Evolutionary conservation across 31 red algal species (phyloP).

Genomic region (Porphyra umbilicalis): DNA sequence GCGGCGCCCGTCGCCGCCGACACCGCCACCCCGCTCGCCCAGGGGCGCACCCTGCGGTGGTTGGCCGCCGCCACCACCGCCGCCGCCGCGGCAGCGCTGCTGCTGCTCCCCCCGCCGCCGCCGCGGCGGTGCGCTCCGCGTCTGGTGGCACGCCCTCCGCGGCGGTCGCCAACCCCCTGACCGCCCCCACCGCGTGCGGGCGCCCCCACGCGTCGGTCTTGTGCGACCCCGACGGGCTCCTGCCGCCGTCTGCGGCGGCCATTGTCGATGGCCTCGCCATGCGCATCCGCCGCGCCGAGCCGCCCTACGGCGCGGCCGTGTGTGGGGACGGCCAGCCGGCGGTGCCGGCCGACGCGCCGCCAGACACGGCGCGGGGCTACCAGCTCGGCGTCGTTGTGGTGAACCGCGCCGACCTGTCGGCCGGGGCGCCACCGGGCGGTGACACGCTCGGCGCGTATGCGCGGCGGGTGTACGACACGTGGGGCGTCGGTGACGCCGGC

Average conservation of each 20-base stretch:
- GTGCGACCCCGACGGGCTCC: slow-evolving; percentile 57
- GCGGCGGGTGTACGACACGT: slow-evolving; percentile 54
- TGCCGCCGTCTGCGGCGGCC: slow-evolving; percentile 29
- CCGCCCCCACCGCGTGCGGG: slow-evolving; percentile 31
- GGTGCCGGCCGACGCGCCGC: neutral
- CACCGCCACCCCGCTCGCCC: too few species aligned
- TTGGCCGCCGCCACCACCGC: neutral
- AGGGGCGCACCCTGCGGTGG: too few species aligned
- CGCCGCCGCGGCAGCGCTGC: neutral
- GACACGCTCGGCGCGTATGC: slow-evolving; percentile 23
- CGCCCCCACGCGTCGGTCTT: slow-evolving; percentile 26
- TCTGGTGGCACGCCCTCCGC: neutral
- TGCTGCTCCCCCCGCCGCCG: neutral
- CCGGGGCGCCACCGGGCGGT: slow-evolving; percentile 9
- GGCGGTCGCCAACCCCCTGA: slow-evolving; percentile 36
- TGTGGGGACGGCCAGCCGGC: neutral
- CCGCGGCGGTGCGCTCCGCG: neutral
- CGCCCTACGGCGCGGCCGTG: slow-evolving; percentile 16
- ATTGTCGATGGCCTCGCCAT: slow-evolving; percentile 44
- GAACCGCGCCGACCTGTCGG: neutral
- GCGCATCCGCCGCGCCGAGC: slow-evolving; percentile 33
- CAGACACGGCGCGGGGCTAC: slow-evolving; percentile 6
- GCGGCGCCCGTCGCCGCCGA: too few species aligned
- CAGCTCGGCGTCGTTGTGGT: slow-evolving; percentile 49
- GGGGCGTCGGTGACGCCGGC: slow-evolving; percentile 59